These are phyloP conservation scores for Aegle marmelos DNA, from an alignment of 345 rosid genomes.

Conservation along the genomic window DNA sequence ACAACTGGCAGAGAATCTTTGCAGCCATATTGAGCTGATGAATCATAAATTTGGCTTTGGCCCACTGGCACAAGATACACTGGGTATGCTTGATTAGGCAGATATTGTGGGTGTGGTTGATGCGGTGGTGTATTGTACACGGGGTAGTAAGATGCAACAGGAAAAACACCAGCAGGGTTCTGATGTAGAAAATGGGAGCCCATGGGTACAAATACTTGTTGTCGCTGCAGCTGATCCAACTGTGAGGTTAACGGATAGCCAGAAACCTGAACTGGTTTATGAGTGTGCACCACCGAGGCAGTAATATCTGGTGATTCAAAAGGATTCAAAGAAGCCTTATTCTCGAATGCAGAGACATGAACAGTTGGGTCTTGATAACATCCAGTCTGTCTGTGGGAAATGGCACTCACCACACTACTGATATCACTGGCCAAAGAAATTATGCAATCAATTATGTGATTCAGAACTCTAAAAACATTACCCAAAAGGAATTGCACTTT, in stretches of 20 bases:
- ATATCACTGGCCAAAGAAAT: conserved; percentile 33
- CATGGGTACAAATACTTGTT: conserved; percentile 31
- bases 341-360: conserved; percentile 30
- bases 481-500: background rate
- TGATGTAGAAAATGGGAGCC: conserved; percentile 35
- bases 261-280: conserved; percentile 34
- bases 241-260: conserved; percentile 40
- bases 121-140: conserved; percentile 33
- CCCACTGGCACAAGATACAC: conserved; percentile 42
- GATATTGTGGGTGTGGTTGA: conserved; percentile 39
- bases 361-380: conserved; percentile 28
- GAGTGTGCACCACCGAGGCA: conserved; percentile 25
- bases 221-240: conserved; percentile 41
- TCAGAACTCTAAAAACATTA: background rate
- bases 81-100: conserved; percentile 45
- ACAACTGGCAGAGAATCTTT: conserved; percentile 16
- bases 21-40: conserved; percentile 30
- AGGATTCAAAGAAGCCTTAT: conserved; percentile 20
- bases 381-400: conserved; percentile 20
- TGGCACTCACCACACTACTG: conserved; percentile 17
- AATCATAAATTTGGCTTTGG: conserved; percentile 32
- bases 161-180: conserved; percentile 31
- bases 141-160: conserved; percentile 37
- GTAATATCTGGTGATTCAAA: conserved; percentile 24
- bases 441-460: background rate